Evolutionary conservation across 2,329 filamentous ascomycete genomes (phyloP), one percentile per base, ranked within the genome.

Genomic region (Aureobasidium namibiae): DNA sequence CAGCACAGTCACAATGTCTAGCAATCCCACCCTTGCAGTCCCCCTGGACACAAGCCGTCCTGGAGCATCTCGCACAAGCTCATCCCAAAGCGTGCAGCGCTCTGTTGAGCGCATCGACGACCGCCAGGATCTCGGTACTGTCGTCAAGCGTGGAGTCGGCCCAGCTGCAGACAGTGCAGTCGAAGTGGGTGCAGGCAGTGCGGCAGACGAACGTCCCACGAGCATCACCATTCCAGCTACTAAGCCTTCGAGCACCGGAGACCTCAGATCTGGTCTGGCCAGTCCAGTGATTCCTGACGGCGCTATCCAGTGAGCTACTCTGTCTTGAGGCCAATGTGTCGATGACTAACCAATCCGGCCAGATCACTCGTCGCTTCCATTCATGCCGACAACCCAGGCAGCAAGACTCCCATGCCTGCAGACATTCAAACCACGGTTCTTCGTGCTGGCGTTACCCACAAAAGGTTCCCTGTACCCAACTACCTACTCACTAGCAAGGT

Each of bases 401-500:
- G 18, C 34, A 59, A 59, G 46, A 56, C 58, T 7, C 60, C 61
- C 18, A 49, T 46, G n/a, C 33, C 50, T 13, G 60, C 57, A 23
- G 57, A 59, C 4, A 41, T 59, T 18, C 50, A 50, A 9, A 53
- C 18, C n/a, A 60, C 61, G 13, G 63, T 61, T 26, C 58, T 70
- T 59, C 63, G 63, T 61, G 67, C 64, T 36, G 69, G 69, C 45
- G 54, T 60, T 16, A 63, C 63, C 38, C 61, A 64, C 50, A 70
- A 69, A 57, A 41, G 58, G 26, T 68, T 69, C 62, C 52, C 61
- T 24, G 60, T 70, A 29, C 62, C 67, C 60, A 66, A 63, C 41
- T 60, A 63, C 31, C 53, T 64, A 13, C 66, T 71, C 26, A 64
- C 59, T 18, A 60, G 41, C 21, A 66, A 64, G 36, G 66, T 65